Evolutionary conservation across 1,284 basidiomycete genomes (phyloP).

Genomic region (Fomitopsis pinicola): DNA sequence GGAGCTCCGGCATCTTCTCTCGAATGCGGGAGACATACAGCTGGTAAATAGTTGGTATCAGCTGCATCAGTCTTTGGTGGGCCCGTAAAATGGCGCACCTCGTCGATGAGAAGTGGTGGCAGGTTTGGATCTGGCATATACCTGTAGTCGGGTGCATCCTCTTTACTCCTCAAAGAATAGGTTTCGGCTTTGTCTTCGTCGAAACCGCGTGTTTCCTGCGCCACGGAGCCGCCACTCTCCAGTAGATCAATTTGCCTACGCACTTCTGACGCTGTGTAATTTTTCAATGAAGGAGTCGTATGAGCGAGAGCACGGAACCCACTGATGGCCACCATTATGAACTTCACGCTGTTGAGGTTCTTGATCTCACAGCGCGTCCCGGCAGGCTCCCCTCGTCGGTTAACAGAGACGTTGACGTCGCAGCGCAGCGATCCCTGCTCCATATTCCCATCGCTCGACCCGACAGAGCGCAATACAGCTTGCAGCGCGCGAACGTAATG

Average conservation of each 20-base stretch:
- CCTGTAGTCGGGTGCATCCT: conserved; percentile 92
- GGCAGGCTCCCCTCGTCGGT: conserved; percentile 54
- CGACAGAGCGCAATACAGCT: conserved; percentile 75
- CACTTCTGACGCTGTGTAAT: conserved; percentile 56
- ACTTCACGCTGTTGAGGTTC: conserved; percentile 91
- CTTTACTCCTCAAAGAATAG: conserved; percentile 82
- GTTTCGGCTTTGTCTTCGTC: conserved; percentile 83
- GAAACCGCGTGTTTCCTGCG: conserved; percentile 91
- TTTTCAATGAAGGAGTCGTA: neutral
- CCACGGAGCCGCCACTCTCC: conserved; percentile 41
- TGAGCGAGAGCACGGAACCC: conserved; percentile 22
- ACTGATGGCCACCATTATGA: conserved; percentile 88
- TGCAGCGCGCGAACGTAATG: conserved; percentile 88
- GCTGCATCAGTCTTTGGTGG: neutral
- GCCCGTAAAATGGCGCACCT: conserved; percentile 33
- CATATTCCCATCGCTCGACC: conserved; percentile 92
- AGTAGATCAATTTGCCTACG: conserved; percentile 68
- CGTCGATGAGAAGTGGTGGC: conserved; percentile 67
- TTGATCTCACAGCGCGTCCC: conserved; percentile 97
- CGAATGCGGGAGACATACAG: conserved; percentile 54
- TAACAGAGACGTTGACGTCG: conserved; percentile 94
- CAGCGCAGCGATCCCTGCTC: conserved; percentile 86
- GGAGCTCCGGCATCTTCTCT: conserved; percentile 74
- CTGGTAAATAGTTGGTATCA: conserved; percentile 31
- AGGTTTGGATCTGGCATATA: conserved; percentile 99